Conservation (phyloP, 495 filamentous ascomycete species). For the Chaetomium fimeti region DNA sequence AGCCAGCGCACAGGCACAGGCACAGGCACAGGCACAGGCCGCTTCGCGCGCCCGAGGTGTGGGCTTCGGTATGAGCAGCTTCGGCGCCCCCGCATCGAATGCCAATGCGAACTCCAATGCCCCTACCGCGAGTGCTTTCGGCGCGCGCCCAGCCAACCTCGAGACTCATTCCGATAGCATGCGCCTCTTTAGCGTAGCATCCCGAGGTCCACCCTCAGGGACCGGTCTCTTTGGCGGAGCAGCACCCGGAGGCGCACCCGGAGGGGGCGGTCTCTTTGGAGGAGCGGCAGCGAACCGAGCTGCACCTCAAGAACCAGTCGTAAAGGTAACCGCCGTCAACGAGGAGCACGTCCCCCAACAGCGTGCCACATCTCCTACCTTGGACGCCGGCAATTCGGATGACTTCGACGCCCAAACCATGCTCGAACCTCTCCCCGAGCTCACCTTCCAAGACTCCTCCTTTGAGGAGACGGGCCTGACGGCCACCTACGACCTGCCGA, state of each 20-base stretch:
- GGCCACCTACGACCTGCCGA: constrained; percentile 61
- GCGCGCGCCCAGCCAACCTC: neutral
- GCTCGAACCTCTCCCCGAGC: constrained; percentile 33
- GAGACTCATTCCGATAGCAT: no score
- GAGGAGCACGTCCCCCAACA: neutral
- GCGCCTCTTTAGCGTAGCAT: no score
- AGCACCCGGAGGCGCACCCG: no score
- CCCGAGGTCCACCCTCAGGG: no score
- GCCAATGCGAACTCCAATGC: neutral
- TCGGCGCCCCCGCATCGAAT: neutral
- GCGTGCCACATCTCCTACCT: neutral
- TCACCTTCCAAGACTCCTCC: constrained; percentile 44
- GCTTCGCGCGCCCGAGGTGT: neutral
- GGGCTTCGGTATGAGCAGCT: neutral
- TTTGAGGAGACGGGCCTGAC: constrained; percentile 58
- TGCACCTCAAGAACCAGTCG: no score
- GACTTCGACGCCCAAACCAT: constrained; percentile 32
- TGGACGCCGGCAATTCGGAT: neutral
- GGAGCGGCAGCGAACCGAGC: no score
- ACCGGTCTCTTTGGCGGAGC: no score
- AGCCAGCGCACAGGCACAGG: neutral
- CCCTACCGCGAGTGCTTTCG: neutral
- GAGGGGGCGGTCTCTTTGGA: no score
- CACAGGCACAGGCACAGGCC: neutral
- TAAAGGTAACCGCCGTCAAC: neutral